Conservation (phyloP, 495 filamentous ascomycete genomes). For the Clohesyomyces aquaticus region DNA sequence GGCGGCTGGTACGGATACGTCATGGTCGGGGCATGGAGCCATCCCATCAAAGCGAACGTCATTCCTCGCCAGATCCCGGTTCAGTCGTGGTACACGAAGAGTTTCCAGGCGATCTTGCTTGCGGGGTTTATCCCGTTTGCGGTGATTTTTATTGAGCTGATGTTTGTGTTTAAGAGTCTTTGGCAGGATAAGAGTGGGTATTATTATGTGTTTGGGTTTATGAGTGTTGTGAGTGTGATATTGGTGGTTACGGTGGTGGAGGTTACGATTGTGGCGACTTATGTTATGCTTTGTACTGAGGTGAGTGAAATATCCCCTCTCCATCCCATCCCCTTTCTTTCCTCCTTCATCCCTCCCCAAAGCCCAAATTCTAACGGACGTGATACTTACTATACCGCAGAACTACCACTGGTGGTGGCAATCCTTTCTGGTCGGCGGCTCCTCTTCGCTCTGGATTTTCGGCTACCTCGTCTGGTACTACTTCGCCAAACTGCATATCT, state of each 20-base stretch:
- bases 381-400: conserved; percentile 50
- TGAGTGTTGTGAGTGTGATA: conserved; percentile 75
- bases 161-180: conserved; percentile 88
- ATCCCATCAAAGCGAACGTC: conserved; percentile 80
- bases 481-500: conserved; percentile 77
- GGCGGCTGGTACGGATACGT: conserved; percentile 82
- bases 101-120: conserved; percentile 64
- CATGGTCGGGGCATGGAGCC: conserved; percentile 71
- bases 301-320: no score
- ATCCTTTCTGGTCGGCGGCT: conserved; percentile 81
- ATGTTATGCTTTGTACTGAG: conserved; percentile 82
- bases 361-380: background rate
- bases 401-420: conserved; percentile 98
- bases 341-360: background rate
- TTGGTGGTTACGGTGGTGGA: conserved; percentile 80
- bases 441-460: conserved; percentile 84
- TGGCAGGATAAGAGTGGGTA: conserved; percentile 95
- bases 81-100: conserved; percentile 79
- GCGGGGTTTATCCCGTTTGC: conserved; percentile 88
- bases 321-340: no score
- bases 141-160: conserved; percentile 89
- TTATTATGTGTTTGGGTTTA: conserved; percentile 93
- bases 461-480: conserved; percentile 88
- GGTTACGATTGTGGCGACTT: conserved; percentile 87
- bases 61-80: conserved; percentile 75